Conservation (phyloP, 2,329 filamentous ascomycete genomes). For the Emydomyces testavorans region DNA sequence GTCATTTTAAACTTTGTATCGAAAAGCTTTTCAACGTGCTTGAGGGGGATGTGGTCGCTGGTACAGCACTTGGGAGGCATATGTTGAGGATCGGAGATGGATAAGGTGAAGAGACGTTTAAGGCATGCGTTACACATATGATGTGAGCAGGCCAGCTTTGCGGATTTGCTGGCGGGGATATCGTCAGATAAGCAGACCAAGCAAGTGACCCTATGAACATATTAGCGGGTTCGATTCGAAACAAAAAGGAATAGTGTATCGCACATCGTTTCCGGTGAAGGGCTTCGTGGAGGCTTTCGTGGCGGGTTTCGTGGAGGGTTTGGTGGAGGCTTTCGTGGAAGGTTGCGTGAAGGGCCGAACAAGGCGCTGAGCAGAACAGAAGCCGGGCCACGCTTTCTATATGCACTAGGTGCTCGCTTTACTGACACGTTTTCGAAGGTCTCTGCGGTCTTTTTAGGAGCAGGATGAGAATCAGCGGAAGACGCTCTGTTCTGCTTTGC, state of each 20-base stretch:
- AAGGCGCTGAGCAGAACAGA: constrained; percentile 9
- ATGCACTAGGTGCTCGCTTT: constrained; percentile 3
- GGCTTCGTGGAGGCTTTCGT: too few relatives aligned
- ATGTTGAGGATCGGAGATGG: constrained; percentile 61
- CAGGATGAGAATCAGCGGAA: neutral
- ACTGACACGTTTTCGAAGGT: neutral
- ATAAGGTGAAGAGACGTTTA: constrained; percentile 61
- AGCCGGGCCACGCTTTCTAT: constrained; percentile 6
- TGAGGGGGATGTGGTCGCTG: constrained; percentile 58
- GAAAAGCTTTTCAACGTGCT: constrained; percentile 65
- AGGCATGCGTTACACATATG: constrained; percentile 71
- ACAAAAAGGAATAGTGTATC: neutral
- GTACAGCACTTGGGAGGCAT: constrained; percentile 82
- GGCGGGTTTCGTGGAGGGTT: too few relatives aligned
- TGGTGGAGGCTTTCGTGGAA: too few relatives aligned
- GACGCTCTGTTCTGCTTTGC: neutral
- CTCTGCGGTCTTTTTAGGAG: neutral
- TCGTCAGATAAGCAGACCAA: constrained; percentile 60
- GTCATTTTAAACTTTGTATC: constrained; percentile 59
- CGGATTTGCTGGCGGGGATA: constrained; percentile 50
- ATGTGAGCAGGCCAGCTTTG: constrained; percentile 66
- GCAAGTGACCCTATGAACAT: constrained; percentile 51
- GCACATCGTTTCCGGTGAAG: constrained; percentile 14
- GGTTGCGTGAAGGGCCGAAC: constrained; percentile 9
- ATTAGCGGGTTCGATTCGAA: constrained; percentile 12